These are phyloP conservation scores for Calonectria honghensis DNA, from an alignment of 2,329 filamentous ascomycete species.

Conservation along the genomic window DNA sequence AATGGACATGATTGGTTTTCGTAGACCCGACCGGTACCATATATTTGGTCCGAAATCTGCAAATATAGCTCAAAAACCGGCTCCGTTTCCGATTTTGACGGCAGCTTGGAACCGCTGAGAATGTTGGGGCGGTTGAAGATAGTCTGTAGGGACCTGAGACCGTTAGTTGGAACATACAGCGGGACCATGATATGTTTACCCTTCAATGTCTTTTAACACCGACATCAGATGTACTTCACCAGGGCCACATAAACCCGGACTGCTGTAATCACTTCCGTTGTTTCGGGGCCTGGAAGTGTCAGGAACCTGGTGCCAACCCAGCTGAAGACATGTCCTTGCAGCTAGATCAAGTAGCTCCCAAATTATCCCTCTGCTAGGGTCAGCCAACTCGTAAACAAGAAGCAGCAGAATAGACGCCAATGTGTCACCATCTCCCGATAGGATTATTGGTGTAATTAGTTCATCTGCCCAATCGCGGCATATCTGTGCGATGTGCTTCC, in stretches of 20 bases:
- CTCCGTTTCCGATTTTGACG: not conserved
- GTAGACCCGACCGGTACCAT: not conserved
- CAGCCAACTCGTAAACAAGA: constrained; percentile 12
- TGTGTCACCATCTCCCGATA: constrained; percentile 6
- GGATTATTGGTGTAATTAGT: constrained; percentile 5
- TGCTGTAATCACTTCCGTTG: not conserved
- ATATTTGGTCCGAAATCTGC: constrained; percentile 13
- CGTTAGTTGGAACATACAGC: not conserved
- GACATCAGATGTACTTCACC: constrained; percentile 13
- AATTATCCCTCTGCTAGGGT: constrained; percentile 2
- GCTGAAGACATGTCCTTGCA: constrained; percentile 13
- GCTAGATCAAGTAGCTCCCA: constrained; percentile 19
- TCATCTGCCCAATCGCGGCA: constrained; percentile 19
- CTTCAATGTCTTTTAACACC: constrained; percentile 15
- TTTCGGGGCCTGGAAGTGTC: not conserved
- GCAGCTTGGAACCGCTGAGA: constrained; percentile 11
- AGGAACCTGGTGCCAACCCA: constrained; percentile 4
- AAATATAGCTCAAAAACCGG: constrained; percentile 6
- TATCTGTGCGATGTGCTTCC: constrained; percentile 3
- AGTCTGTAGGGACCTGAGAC: not conserved
- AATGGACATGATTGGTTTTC: constrained; percentile 16
- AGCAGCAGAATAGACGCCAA: constrained; percentile 8
- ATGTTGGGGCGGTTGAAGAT: constrained; percentile 20
- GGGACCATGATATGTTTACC: not conserved
- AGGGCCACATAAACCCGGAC: not conserved